Base-by-base conservation (phyloP, 345 rosid species). In the Mercurialis annua region DNA sequence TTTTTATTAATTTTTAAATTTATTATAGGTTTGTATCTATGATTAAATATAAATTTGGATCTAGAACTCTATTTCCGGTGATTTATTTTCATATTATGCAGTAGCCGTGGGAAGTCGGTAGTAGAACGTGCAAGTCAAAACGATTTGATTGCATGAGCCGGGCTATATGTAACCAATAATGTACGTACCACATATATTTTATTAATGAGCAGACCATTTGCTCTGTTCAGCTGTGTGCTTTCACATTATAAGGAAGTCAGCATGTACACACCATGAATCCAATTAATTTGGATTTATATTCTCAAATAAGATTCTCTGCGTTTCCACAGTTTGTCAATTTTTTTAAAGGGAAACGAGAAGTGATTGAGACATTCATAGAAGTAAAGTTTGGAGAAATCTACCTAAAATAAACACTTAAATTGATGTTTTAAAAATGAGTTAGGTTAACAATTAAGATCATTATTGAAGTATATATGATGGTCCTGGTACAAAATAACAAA, bases 181-280 rank as follows among this genome's bases (percentile, higher is more conserved):
- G 2, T 30, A 29, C 7, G 40, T 40, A 30, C 14, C 0, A 20
- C 27, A 7, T 14, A 40, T 10, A 8, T 40, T 9, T 40, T 9
- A 40, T 40, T 40, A 40, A 40, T 14, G 11, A 40, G 44, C 12
- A 40, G 44, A 40, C 5, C 44, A 40, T 8, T 40, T 40, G 44
- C 44, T 40, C 40, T 34, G 40, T 4, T 34, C 9, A 3, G 40
- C 40, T 34, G 40, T 9, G 4, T 34, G 40, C 40, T 34, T 34
- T 34, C 40, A 40, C 38, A 11, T n/a, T 14, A 24, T 11, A n/a
- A 27, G 50, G 24, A 67, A 57, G 71, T 57, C 71, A 67, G 20
- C 54, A 21, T 0, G 68, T 65, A 51, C 68, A 65, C 49, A 51
- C 56, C 44, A 40, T 9, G 11, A 40, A 14, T 40, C 8, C 20